Percentiles rank a stretch among this genome's conserved stretches.
Conservation (phyloP, 208 protist species). For the Acanthamoeba lugdunensis region DNA sequence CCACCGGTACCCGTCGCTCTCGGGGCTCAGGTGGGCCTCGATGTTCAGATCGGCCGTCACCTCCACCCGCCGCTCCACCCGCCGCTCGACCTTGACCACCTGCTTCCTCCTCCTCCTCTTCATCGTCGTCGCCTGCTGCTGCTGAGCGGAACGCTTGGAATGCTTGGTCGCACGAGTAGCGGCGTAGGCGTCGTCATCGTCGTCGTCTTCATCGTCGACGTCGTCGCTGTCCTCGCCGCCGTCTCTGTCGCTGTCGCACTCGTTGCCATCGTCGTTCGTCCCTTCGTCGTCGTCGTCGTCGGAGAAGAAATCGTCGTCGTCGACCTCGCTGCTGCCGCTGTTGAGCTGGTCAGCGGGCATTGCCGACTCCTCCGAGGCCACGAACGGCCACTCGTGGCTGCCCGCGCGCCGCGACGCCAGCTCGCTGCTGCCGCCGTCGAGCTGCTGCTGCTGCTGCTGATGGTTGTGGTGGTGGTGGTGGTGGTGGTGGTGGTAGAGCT, state of each 20-base stretch:
- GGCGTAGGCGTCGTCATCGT: background rate
- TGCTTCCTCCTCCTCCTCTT: background rate
- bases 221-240: background rate
- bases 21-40: conserved; percentile 25
- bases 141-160: background rate
- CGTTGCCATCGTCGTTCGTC: background rate
- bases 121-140: background rate
- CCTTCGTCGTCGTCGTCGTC: conserved; percentile 7
- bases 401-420: no score
- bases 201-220: background rate
- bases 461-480: background rate
- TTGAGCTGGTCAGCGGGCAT: background rate
- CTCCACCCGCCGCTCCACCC: background rate
- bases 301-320: conserved; percentile 31
- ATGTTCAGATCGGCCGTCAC: conserved; percentile 46
- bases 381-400: background rate
- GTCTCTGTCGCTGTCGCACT: background rate
- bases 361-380: no score
- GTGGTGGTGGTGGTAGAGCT: background rate
- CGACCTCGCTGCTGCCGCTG: background rate
- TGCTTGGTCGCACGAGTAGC: no score
- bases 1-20: conserved; percentile 69
- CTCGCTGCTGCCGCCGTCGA: background rate
- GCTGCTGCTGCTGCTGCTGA: background rate
- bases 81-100: conserved; percentile 4